Evolutionary conservation across 345 rosid genomes (phyloP).

Genomic region (Salix koriyanagi): DNA sequence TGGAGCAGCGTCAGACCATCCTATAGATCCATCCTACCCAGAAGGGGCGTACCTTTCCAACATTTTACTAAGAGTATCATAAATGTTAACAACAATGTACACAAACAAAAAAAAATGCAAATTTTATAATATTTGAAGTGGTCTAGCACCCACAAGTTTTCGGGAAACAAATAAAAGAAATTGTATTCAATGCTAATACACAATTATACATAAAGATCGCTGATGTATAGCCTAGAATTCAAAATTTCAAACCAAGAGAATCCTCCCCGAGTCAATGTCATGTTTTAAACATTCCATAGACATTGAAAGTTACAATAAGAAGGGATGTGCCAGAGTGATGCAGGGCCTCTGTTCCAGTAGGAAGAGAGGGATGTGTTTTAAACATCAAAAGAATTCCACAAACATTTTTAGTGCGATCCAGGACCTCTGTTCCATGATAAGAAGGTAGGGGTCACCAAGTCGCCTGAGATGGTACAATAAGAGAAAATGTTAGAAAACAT

Average conservation of each 20-base stretch:
- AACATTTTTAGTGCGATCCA: conserved; percentile 31
- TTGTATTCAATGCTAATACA: neutral
- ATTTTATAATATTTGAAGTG: neutral
- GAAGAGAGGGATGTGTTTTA: too few species aligned
- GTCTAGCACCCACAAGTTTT: neutral
- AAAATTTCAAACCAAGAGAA: neutral
- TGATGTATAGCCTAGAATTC: neutral
- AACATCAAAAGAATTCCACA: neutral
- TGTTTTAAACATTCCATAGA: neutral
- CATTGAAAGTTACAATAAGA: neutral
- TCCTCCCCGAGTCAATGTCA: neutral
- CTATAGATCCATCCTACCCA: conserved; percentile 77
- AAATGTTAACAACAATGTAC: neutral
- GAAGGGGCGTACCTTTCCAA: conserved; percentile 80
- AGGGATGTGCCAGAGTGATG: neutral
- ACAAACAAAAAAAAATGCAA: neutral
- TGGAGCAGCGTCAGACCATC: conserved; percentile 87
- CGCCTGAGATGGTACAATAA: conserved; percentile 46
- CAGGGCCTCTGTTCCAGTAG: too few species aligned
- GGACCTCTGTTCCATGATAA: conserved; percentile 95
- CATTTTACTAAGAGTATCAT: conserved; percentile 50
- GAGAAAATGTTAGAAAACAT: neutral
- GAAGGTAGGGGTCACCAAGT: conserved; percentile 92
- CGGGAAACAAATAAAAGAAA: neutral
- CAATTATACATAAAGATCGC: neutral